A percentile compares a stretch with the other conserved stretches of the same genome.
These are phyloP conservation scores for Aureobasidium lini DNA, from an alignment of 2,329 filamentous ascomycete genomes.

Conservation along the genomic window DNA sequence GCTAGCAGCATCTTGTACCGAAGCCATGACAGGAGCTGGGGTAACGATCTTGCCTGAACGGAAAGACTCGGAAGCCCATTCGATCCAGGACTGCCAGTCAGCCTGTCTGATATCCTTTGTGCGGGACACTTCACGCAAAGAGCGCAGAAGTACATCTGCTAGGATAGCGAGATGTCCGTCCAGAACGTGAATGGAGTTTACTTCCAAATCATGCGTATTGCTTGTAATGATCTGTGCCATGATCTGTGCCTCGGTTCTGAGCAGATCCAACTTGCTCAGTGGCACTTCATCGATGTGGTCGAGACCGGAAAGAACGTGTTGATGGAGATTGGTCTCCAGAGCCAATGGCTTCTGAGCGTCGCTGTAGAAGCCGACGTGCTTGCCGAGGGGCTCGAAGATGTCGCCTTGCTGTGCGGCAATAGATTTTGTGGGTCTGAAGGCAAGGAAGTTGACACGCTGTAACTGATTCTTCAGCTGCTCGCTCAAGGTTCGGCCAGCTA, in stretches of 20 bases:
- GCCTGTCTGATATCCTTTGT: slow-evolving; percentile 2
- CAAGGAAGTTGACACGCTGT: slow-evolving; percentile 1
- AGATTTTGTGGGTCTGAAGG: slow-evolving; percentile 4
- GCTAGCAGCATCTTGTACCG: background rate
- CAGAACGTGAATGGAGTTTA: background rate
- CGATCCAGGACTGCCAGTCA: slow-evolving; percentile 6
- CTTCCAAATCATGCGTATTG: slow-evolving; percentile 28
- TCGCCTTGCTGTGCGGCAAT: background rate
- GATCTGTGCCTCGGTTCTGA: slow-evolving; percentile 33
- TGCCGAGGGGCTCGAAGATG: slow-evolving; percentile 1
- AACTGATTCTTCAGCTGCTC: background rate
- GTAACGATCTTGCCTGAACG: background rate
- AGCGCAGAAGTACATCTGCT: slow-evolving; percentile 21
- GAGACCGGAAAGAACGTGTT: slow-evolving; percentile 4
- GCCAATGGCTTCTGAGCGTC: background rate
- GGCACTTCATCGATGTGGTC: slow-evolving; percentile 6
- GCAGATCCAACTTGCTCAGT: slow-evolving; percentile 27
- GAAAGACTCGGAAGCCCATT: background rate
- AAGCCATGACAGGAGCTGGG: background rate
- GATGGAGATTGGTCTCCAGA: background rate
- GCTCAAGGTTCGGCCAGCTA: background rate
- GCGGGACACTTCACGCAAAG: slow-evolving; percentile 24
- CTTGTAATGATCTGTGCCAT: slow-evolving; percentile 31
- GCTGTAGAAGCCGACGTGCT: slow-evolving; percentile 8
- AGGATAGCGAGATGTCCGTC: slow-evolving; percentile 25